phyloP scores from a whole-genome alignment of 169 alveolate species.

The Eimeria maxima region DNA sequence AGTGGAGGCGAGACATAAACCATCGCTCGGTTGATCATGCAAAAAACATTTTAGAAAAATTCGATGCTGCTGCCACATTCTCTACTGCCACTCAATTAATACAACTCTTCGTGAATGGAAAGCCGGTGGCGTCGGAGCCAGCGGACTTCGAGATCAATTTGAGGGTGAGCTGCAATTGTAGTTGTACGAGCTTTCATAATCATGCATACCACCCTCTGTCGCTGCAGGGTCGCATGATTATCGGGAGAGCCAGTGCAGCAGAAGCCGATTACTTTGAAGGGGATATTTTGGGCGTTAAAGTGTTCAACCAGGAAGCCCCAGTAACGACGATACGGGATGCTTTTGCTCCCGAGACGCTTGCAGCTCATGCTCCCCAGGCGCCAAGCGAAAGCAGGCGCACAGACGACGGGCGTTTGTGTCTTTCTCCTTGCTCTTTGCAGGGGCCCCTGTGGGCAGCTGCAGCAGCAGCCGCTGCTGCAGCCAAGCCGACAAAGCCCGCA shows the following conservation, averaged over 20 bases:
- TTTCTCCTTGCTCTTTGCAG: conserved; percentile 79
- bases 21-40: neutral
- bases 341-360: conserved; percentile 3
- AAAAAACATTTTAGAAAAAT: conserved; percentile 37
- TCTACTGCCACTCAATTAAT: conserved; percentile 70
- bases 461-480: conserved; percentile 13
- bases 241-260: conserved; percentile 88
- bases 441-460: conserved; percentile 29
- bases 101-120: conserved; percentile 87
- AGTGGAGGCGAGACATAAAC: neutral
- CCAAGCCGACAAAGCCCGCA: conserved; percentile 68
- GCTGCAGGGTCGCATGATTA: conserved; percentile 81
- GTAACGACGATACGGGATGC: conserved; percentile 77
- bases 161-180: conserved; percentile 30
- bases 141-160: conserved; percentile 86
- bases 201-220: neutral
- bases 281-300: conserved; percentile 85
- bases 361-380: conserved; percentile 33
- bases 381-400: conserved; percentile 75
- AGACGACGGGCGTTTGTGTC: conserved; percentile 82
- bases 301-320: conserved; percentile 85
- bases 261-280: conserved; percentile 90
- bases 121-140: conserved; percentile 82
- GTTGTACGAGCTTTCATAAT: neutral
- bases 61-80: conserved; percentile 71